Evolutionary conservation across 257 asterid genomes (phyloP).

Genomic region (Jacaranda mimosifolia): DNA sequence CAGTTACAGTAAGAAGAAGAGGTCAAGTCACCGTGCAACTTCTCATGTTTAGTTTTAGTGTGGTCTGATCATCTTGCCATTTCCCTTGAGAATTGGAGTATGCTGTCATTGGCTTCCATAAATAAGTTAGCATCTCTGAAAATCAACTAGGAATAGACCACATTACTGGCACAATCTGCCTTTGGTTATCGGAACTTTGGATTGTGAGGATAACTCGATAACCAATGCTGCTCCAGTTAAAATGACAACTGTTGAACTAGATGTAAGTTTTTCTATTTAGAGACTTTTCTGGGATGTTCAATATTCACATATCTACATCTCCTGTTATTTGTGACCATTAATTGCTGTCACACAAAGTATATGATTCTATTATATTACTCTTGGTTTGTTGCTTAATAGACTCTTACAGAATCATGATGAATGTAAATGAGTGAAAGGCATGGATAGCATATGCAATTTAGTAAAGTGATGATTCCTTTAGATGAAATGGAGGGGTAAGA

Average conservation of each 20-base stretch:
- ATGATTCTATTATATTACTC: neutral
- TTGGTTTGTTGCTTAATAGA: too few relatives aligned
- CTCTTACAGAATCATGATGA: too few relatives aligned
- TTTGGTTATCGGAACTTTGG: constrained; percentile 9
- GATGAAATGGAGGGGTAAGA: too few relatives aligned
- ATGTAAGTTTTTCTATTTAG: neutral
- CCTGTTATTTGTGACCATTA: neutral
- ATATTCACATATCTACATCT: constrained; percentile 1
- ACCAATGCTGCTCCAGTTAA: constrained; percentile 15
- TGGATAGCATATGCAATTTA: too few relatives aligned
- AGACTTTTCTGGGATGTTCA: neutral
- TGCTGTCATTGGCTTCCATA: too few relatives aligned
- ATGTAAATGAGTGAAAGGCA: too few relatives aligned
- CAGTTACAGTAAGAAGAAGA: constrained; percentile 9
- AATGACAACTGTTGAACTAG: neutral
- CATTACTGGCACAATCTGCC: neutral
- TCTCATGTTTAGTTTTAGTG: constrained; percentile 9
- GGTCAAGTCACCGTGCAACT: constrained; percentile 5
- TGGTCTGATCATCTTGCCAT: neutral
- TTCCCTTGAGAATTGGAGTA: too few relatives aligned
- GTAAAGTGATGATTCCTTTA: too few relatives aligned
- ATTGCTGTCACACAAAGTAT: neutral
- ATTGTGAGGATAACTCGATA: constrained; percentile 16
- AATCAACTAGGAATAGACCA: too few relatives aligned
- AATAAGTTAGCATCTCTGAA: too few relatives aligned